Base-by-base conservation (phyloP, 192 early-diverging fungal species). In the Rhizophagus clarus region DNA sequence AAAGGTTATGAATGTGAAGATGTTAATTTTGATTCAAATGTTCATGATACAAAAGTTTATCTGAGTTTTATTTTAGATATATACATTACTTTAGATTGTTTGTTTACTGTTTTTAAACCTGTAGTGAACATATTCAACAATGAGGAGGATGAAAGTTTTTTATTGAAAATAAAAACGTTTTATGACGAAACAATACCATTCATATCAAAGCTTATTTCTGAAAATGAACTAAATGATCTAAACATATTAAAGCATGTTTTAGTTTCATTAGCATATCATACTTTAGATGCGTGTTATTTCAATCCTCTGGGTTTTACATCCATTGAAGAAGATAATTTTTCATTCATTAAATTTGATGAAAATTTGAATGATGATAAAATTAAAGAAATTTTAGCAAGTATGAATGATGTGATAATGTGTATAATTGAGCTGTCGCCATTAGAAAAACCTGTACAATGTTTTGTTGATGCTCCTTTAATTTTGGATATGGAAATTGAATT, bases 401-500 rank as follows among this genome's bases (percentile, higher is more conserved):
- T 92, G 34, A 89, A 85, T 76, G 82, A 88, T 29, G 77, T 89
- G 26, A 61, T 93, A 20, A 79, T 94, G 24, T 77, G 77, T 9
- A 82, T 94, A 20, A 85, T 96, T 79, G 93, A 96, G 49, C 74
- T 82, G n/a, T 88, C 90, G 42, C 85, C 83, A 8, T 82, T 93
- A 20, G 87, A 90, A n/a, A 88, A 87, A 11, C 80, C 88, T 4
- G 83, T 91, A 26, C 62, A 70, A 5, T 91, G 90, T 14, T 90
- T 96, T 76, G 67, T 78, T 1, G 89, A 92, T 78, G 95, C 94
- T 2, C 94, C 96, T n/a, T 84, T 97, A 74, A 81, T 97, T 47
- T 82, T 97, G 20, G 96, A 97, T 81, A 82, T 96, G 34, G 94
- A 97, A 83, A 88, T 95, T 47, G 87, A 94, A 61, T 91, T 89